These are phyloP conservation scores for Trametes elegans DNA, from an alignment of 768 basidiomycete genomes.

Conservation along the genomic window DNA sequence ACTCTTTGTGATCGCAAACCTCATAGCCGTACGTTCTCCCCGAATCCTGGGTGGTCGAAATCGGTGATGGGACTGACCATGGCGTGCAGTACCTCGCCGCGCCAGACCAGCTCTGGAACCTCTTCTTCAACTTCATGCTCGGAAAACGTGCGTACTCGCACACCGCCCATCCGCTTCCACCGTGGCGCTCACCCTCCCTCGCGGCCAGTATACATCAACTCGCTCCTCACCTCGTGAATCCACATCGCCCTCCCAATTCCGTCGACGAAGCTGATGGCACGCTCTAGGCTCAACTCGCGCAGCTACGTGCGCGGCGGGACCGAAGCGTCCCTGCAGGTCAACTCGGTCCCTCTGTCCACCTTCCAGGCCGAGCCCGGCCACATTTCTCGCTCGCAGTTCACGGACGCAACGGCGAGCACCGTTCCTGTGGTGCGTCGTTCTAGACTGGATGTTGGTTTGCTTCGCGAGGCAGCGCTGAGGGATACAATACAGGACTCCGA, in stretches of 20 bases:
- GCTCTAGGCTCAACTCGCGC: not conserved
- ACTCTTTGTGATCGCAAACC: not conserved
- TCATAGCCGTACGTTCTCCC: not conserved
- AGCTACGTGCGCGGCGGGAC: not conserved
- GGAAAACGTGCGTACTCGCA: not conserved
- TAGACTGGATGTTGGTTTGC: too few relatives aligned
- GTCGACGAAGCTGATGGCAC: too few relatives aligned
- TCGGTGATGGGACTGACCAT: not conserved
- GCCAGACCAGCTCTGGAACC: not conserved
- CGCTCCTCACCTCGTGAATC: not conserved
- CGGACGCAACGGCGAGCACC: not conserved
- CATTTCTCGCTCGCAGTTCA: not conserved
- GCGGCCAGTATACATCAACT: not conserved
- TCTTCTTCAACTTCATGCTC: conserved; percentile 6
- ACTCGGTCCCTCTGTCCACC: not conserved
- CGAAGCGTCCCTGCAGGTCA: not conserved
- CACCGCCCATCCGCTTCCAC: not conserved
- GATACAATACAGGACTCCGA: too few relatives aligned
- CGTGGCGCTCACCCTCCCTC: not conserved
- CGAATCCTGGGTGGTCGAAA: not conserved
- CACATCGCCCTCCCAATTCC: not conserved
- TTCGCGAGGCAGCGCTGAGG: too few relatives aligned
- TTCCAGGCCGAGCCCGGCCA: not conserved
- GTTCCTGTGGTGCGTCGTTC: not conserved
- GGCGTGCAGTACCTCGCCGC: not conserved